Evolutionary conservation across 331 rosid species (phyloP), one percentile per base, ranked within the genome.

Genomic region (Malus hybrid): DNA sequence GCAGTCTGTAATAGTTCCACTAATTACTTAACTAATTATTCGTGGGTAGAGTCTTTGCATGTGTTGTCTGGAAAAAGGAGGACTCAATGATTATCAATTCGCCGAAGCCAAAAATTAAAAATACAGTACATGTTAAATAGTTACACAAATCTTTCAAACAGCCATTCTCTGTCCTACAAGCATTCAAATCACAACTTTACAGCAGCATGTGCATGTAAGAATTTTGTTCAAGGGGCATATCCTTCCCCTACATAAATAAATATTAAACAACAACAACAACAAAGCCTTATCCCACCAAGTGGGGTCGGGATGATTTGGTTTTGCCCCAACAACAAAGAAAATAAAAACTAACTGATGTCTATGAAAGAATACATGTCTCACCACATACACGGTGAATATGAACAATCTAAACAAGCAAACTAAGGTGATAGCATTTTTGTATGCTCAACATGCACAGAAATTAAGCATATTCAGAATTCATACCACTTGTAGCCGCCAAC

Each of bases 401-500:
- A 28, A 85, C 65, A 77, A 20, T n/a, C 3, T 27, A 60, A 70
- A 24, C 55, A 7, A 71, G 70, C 16, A 48, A 20, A 79, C 16
- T 72, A 36, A 15, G 69, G 65, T 62, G 19, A 27, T 6, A 67
- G n/a, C 79, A 68, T 27, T 28, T 46, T 50, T 50, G 2, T 24
- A 19, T 48, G 11, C 60, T 24, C 32, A 24, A 46, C 10, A 27
- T 24, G 36, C 14, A 44, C 27, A 27, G 46, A 36, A 14, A 69
- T 48, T 42, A 15, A 63, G 33, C 48, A 7, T 20, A 60, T 71
- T 48, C 64, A 44, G 78, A 69, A 67, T 61, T 77, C 6, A 93
- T 91, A 95, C 99, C 99, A 95, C 82, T 95, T 95, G 90, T 90
- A 86, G 85, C 93, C 91, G 74, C 98, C 99, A 87, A 92, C 98